These are phyloP conservation scores for Tilletia indica DNA, from an alignment of 1,284 basidiomycete species.

Conservation along the genomic window DNA sequence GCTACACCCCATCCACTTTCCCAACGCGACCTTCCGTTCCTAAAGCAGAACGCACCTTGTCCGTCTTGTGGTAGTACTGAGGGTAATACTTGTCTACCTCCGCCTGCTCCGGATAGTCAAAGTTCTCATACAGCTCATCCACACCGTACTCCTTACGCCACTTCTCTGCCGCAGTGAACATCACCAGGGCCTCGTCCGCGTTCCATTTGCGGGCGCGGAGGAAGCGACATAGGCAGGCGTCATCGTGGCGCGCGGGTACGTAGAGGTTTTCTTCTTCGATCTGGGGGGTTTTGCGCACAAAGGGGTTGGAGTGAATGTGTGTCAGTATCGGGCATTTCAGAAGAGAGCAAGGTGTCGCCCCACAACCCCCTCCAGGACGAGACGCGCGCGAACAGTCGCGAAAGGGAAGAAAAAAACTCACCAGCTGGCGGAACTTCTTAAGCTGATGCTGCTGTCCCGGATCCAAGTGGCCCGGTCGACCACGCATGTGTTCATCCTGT, in stretches of 20 bases:
- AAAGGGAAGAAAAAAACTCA: conserved; percentile 17
- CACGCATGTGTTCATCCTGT: conserved; percentile 21
- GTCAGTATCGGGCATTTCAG: neutral
- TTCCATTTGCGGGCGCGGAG: conserved; percentile 92
- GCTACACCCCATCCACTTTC: neutral
- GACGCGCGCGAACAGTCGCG: neutral
- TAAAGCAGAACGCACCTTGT: conserved; percentile 65
- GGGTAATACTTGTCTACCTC: conserved; percentile 90
- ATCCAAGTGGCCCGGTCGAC: conserved; percentile 50
- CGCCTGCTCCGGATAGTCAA: conserved; percentile 80
- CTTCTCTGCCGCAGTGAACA: conserved; percentile 79
- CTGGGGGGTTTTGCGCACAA: conserved; percentile 12
- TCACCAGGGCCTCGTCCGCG: conserved; percentile 73
- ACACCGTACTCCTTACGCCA: conserved; percentile 88
- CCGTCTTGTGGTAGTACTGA: conserved; percentile 89
- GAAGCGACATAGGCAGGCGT: conserved; percentile 62
- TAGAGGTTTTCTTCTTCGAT: conserved; percentile 49
- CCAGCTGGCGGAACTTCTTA: conserved; percentile 36
- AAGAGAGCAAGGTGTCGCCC: neutral
- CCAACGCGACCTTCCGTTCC: neutral
- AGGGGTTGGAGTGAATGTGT: neutral
- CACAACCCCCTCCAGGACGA: neutral
- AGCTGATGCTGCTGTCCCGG: conserved; percentile 46
- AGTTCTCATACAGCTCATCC: conserved; percentile 79
- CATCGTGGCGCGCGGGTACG: conserved; percentile 51